A percentile compares a stretch with the other conserved stretches of the same genome.
Evolutionary conservation across 495 filamentous ascomycete genomes (phyloP).

Genomic region (Cudoniella acicularis): DNA sequence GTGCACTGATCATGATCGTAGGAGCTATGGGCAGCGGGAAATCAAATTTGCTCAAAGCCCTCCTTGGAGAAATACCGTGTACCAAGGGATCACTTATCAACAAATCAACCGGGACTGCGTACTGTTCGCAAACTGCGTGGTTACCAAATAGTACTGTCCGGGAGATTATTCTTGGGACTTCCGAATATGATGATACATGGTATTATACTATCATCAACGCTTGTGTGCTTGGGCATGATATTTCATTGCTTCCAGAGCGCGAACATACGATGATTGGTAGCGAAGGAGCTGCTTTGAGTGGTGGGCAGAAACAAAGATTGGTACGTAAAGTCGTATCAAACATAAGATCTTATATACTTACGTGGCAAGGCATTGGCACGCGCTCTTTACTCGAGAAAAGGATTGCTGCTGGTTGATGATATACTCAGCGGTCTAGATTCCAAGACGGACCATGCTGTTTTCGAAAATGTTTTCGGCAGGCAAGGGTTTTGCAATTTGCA

Average conservation of each 20-base stretch:
- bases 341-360: no score
- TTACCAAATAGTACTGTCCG: constrained; percentile 51
- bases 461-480: constrained; percentile 28
- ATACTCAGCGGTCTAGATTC: constrained; percentile 33
- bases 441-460: constrained; percentile 29
- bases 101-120: no score
- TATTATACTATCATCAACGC: constrained; percentile 59
- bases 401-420: constrained; percentile 33
- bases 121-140: constrained; percentile 24
- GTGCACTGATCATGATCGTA: no score
- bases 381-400: constrained; percentile 31
- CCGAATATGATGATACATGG: constrained; percentile 39
- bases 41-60: no score
- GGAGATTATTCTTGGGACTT: constrained; percentile 31
- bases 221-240: constrained; percentile 55
- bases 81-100: no score
- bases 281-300: constrained; percentile 47
- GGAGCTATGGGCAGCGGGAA: no score
- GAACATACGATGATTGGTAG: constrained; percentile 51
- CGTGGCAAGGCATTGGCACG: constrained; percentile 31
- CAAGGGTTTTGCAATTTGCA: constrained; percentile 28
- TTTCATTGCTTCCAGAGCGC: constrained; percentile 47
- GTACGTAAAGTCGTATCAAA: no score
- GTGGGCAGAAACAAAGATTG: constrained; percentile 55
- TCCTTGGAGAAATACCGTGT: no score